Evolutionary conservation across 345 rosid species (phyloP).

Genomic region (Lenwebbia sp.): DNA sequence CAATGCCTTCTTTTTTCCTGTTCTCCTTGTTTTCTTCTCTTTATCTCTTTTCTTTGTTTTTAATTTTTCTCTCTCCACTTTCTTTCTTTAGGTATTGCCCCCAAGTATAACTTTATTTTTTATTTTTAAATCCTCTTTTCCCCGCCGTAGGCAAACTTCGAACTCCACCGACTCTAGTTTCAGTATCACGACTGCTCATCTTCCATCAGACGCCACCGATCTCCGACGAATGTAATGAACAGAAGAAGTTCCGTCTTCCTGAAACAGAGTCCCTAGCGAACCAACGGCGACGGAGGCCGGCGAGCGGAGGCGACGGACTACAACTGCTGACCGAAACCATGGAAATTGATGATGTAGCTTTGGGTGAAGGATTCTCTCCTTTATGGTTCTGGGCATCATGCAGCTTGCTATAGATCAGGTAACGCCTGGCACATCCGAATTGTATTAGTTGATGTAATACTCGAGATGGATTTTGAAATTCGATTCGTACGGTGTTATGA

Average conservation of each 20-base stretch:
- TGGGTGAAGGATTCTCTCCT: not conserved
- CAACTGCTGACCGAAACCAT: fast-evolving
- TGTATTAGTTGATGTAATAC: not conserved
- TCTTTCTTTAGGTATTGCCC: not conserved
- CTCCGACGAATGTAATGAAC: not conserved
- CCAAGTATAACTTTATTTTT: not conserved
- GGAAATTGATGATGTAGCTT: not conserved
- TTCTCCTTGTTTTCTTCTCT: too few species aligned
- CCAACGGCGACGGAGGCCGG: not conserved
- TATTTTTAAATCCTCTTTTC: not conserved
- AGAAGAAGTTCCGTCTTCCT: not conserved
- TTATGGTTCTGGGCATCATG: not conserved
- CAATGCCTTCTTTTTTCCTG: too few species aligned
- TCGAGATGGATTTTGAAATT: not conserved
- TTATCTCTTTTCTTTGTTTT: too few species aligned
- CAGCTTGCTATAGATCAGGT: not conserved
- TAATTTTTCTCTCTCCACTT: not conserved
- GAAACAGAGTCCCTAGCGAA: not conserved
- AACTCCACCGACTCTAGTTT: not conserved
- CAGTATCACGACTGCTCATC: not conserved
- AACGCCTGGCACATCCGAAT: not conserved
- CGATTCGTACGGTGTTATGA: not conserved
- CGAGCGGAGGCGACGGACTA: too few species aligned
- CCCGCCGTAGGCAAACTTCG: not conserved
- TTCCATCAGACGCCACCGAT: not conserved